Evolutionary conservation across 2,329 filamentous ascomycete genomes (phyloP).

Genomic region (Diaporthe helianthi): DNA sequence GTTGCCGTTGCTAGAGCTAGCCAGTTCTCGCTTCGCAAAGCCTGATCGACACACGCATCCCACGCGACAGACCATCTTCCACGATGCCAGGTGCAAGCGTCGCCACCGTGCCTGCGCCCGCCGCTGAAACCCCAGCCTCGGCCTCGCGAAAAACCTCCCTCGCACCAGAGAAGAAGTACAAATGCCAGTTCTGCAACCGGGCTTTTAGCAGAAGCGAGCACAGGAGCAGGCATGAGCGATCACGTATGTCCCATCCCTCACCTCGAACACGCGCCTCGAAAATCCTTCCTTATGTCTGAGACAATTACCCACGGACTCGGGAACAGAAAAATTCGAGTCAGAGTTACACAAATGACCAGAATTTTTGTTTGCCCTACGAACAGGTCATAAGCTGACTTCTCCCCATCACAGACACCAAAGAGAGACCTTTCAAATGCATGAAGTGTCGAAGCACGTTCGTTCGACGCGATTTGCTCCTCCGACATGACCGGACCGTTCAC

Average conservation of each 20-base stretch:
- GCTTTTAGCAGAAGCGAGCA: constrained; percentile 98
- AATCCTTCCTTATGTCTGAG: neutral
- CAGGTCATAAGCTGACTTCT: constrained; percentile 11
- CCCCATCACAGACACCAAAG: constrained; percentile 81
- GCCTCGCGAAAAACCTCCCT: constrained; percentile 77
- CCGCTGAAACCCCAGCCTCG: constrained; percentile 67
- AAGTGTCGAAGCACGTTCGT: constrained; percentile 99
- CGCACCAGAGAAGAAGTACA: constrained; percentile 97
- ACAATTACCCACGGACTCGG: constrained; percentile 26
- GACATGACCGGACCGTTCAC: constrained; percentile 97
- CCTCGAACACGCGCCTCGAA: constrained; percentile 27
- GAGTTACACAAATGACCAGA: constrained; percentile 24
- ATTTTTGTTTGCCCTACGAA: neutral
- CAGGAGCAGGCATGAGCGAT: constrained; percentile 94
- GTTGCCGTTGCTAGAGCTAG: constrained; percentile 31
- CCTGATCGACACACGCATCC: constrained; percentile 35
- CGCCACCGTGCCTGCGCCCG: constrained; percentile 67
- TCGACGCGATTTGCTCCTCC: constrained; percentile 91
- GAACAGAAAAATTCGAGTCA: neutral
- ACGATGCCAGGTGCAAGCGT: constrained; percentile 76
- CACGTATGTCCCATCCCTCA: constrained; percentile 74
- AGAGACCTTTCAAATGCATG: constrained; percentile 97
- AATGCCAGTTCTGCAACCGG: constrained; percentile 97
- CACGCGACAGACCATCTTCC: constrained; percentile 46
- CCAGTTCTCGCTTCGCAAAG: constrained; percentile 34